phyloP scores from a whole-genome alignment of 805 yeast species.

The Candida silvatica region DNA sequence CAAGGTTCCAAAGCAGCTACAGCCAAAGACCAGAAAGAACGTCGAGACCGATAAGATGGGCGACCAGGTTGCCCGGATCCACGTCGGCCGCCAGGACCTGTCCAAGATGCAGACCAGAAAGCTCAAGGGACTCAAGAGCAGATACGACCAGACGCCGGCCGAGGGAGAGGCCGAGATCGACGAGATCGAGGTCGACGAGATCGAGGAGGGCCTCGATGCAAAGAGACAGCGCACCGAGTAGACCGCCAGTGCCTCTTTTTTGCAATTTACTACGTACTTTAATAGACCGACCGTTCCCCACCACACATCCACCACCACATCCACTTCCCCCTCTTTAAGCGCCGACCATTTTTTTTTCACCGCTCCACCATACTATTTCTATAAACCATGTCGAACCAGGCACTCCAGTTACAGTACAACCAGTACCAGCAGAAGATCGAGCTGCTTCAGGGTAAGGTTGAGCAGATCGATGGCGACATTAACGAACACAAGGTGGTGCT shows the following conservation, averaged over 20 bases:
- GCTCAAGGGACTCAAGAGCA: conserved; percentile 94
- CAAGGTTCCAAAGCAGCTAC: conserved; percentile 73
- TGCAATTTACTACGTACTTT: too few species aligned
- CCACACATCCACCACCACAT: too few species aligned
- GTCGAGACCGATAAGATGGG: conserved; percentile 84
- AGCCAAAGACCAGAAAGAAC: conserved; percentile 80
- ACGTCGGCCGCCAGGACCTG: conserved; percentile 92
- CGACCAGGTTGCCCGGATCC: conserved; percentile 94
- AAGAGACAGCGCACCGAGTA: too few species aligned
- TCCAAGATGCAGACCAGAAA: conserved; percentile 88
- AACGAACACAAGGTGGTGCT: conserved; percentile 45
- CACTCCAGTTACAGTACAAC: conserved; percentile 41
- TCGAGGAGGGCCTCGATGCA: conserved; percentile 7
- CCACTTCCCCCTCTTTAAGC: neutral
- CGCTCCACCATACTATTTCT: neutral
- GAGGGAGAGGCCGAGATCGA: conserved; percentile 33
- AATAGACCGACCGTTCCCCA: too few species aligned
- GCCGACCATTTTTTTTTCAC: neutral
- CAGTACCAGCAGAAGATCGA: conserved; percentile 41
- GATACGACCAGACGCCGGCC: conserved; percentile 62
- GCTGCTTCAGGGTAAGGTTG: conserved; percentile 35
- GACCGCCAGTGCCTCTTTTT: too few species aligned
- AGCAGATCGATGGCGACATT: conserved; percentile 39
- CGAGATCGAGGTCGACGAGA: conserved; percentile 7
- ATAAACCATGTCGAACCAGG: conserved; percentile 11